These are phyloP conservation scores for Phyllosticta citrichinensis DNA, from an alignment of 2,329 filamentous ascomycete species.

Conservation along the genomic window DNA sequence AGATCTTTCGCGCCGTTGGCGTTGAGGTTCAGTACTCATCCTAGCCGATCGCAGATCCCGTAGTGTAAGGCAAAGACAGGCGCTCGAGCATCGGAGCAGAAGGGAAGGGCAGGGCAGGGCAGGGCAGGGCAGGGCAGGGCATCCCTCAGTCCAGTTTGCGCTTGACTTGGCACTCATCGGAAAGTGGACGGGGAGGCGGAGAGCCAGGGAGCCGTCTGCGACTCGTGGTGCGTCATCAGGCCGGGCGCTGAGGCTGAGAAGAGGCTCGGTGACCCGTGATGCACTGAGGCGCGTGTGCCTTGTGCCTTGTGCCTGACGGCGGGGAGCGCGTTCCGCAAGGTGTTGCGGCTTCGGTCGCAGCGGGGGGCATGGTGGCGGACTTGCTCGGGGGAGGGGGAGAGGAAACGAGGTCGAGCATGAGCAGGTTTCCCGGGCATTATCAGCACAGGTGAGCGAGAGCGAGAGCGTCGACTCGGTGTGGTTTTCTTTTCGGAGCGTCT, in stretches of 20 bases:
- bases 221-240: conserved; percentile 8
- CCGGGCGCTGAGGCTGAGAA: neutral
- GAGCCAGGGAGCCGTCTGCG: neutral
- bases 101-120: neutral
- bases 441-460: neutral
- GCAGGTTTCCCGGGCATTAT: neutral
- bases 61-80: neutral
- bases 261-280: neutral
- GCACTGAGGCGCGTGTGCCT: neutral
- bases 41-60: conserved; percentile 34
- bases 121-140: neutral
- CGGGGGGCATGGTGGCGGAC: neutral
- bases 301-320: neutral
- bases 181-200: neutral
- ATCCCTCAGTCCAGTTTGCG: no score
- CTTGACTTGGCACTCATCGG: conserved; percentile 5
- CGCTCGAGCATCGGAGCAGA: conserved; percentile 10
- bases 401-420: neutral
- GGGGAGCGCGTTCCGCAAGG: neutral
- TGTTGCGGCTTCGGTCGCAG: neutral
- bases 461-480: no score
- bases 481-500: no score
- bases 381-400: neutral
- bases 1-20: conserved; percentile 66
- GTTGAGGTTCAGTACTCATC: conserved; percentile 77